Evolutionary conservation across 495 filamentous ascomycete genomes (phyloP), one percentile per base, ranked within the genome.

Genomic region (Podospora australis): DNA sequence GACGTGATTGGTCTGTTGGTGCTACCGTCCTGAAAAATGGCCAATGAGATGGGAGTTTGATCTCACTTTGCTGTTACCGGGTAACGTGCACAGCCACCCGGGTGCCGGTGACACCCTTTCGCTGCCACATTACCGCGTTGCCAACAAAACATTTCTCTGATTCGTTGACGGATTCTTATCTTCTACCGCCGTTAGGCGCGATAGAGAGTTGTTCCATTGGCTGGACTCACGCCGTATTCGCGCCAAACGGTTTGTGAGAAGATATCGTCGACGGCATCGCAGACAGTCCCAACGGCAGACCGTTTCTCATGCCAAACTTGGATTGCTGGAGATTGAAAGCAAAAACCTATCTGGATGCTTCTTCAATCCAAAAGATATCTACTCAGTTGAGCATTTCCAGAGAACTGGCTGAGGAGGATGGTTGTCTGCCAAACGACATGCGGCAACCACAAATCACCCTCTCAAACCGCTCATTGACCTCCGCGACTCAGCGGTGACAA

Each of bases 1-100:
- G 13, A 11, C 23, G n/a, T 41, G 14, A 41, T 41, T 41, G 39
- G 39, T 20, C n/a, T 41, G 39, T 41, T 39, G 36, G 36, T 39
- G 14, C 36, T 39, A 39, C 36, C 14, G 10, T 25, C 39, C 19
- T 21, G 22, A 13, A 11, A 41, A 20, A 16, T 20, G 11, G 23
- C 22, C 39, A 41, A 24, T 22, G 39, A 13, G 22, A 13, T 13
- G 39, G 17, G 8, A 11, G 13, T 41, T 23, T 7, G 6, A 7
- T 13, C 22, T 6, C 13, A 11, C 39, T 20, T 22, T 41, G 17
- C 13, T 41, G 17, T 23, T n/a, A 22, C 19, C 20, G 17, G 20
- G 22, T 20, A 14, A 41, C 22, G n/a, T 20, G 19, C 22, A 11
- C 20, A 38, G 11, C 7, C 14, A 41, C 39, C n/a, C 39, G 32